Evolutionary conservation across 495 filamentous ascomycete species (phyloP), one percentile per base, ranked within the genome.

Genomic region (Neurospora sp.): DNA sequence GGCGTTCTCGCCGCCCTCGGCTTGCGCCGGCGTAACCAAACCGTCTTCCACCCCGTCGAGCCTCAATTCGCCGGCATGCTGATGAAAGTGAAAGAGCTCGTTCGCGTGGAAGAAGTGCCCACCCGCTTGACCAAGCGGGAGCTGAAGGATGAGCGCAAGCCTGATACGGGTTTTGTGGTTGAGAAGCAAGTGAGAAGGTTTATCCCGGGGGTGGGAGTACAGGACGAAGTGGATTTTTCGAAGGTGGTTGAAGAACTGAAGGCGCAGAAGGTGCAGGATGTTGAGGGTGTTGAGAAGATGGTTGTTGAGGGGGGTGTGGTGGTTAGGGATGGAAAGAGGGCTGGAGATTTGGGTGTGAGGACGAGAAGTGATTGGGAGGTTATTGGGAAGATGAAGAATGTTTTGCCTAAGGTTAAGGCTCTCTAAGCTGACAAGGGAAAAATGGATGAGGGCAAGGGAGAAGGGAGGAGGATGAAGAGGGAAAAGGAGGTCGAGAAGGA

Each of bases 1-100:
- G 94, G 92, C 76, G 93, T 97, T 70, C 92, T 99, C 70, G 88
- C 90, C 77, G 92, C 96, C 9, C 90, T 99, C 40, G 96, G 96
- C 37, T 88, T 99, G 46, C 92, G 91, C 73, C 93, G 93, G 80
- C 92, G 96, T 76, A 91, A 92, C 87, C 88, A 87, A 74, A 95
- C 92, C 73, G 96, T 98, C 76, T 99, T 97, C 87, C 91, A 97
- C 80, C 91, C 92, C 40, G 96, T 97, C 72, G 89, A 89, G 38
- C 87, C 89, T 20, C 90, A 94, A 74, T 88, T 92, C 72, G 96
- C 96, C 5, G 96, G 96, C 82, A 94, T 97, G 84, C 96, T 99
- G 82, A 92, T 98, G 89, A 93, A 92, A 81, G 94, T 99, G 69
- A 99, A 99, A 83, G 96, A 99, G 82, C 86, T 99, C 73, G 92